phyloP scores from a whole-genome alignment of 371 early-diverging fungal genomes.

The Phascolomyces articulosus region DNA sequence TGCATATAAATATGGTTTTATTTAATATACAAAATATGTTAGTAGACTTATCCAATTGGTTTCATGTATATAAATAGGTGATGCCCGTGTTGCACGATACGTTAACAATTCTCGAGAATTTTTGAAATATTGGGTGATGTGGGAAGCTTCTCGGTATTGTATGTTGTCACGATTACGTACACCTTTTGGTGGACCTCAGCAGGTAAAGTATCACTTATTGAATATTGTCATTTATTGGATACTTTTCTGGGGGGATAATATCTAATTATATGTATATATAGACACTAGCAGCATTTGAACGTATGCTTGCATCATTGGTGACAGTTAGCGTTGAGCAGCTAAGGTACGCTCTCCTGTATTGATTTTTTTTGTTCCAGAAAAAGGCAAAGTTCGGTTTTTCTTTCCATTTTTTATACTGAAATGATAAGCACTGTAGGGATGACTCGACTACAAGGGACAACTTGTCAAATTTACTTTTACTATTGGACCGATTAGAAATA shows the following conservation, averaged over 20 bases:
- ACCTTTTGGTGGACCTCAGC: constrained; percentile 77
- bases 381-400: too few relatives aligned
- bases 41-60: too few relatives aligned
- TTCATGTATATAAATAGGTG: not conserved
- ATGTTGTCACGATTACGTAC: constrained; percentile 73
- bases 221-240: too few relatives aligned
- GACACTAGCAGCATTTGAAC: constrained; percentile 75
- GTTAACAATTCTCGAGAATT: constrained; percentile 38
- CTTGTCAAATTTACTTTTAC: constrained; percentile 40
- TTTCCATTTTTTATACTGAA: too few relatives aligned
- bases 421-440: not conserved
- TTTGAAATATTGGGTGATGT: constrained; percentile 72
- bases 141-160: constrained; percentile 81
- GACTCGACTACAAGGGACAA: not conserved
- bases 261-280: constrained; percentile 16
- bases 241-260: not conserved
- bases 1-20: not conserved
- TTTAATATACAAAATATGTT: too few relatives aligned
- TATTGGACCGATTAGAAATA: constrained; percentile 75
- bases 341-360: not conserved
- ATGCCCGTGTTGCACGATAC: constrained; percentile 11
- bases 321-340: constrained; percentile 1
- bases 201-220: constrained; percentile 32
- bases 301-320: constrained; percentile 42
- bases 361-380: too few relatives aligned